A percentile compares a stretch with the other conserved stretches of the same genome.
phyloP scores from a whole-genome alignment of 768 basidiomycete species.

The Boletus rufocinnamomeus region DNA sequence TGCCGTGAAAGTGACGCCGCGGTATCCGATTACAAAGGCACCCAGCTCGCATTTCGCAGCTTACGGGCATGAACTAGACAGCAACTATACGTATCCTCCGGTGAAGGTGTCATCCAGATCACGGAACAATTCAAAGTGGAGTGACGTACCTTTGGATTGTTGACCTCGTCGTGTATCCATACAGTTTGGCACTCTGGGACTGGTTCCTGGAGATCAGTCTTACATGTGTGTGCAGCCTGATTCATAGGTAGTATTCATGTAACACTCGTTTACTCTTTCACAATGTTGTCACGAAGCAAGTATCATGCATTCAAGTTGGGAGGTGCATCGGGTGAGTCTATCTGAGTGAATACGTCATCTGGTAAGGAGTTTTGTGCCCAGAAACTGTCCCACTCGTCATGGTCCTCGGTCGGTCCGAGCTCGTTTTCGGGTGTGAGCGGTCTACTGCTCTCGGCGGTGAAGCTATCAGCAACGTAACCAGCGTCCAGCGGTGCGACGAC shows the following conservation, averaged over 20 bases:
- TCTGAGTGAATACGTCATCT: constrained; percentile 37
- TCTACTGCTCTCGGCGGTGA: constrained; percentile 15
- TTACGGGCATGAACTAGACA: constrained; percentile 25
- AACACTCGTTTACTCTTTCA: constrained; percentile 12
- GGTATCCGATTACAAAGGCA: constrained; percentile 34
- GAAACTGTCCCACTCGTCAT: constrained; percentile 52
- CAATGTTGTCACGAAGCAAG: neutral
- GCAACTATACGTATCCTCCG: constrained; percentile 17
- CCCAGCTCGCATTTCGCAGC: constrained; percentile 32
- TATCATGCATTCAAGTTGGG: constrained; percentile 19
- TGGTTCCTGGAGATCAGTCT: constrained; percentile 14
- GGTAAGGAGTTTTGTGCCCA: constrained; percentile 46
- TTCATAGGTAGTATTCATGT: neutral
- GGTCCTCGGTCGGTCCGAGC: constrained; percentile 20
- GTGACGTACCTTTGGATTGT: constrained; percentile 23
- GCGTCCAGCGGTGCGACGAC: constrained; percentile 40
- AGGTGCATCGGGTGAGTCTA: constrained; percentile 10
- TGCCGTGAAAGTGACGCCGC: constrained; percentile 24
- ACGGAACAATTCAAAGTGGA: constrained; percentile 24
- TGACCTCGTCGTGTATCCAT: neutral
- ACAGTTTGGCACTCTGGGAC: constrained; percentile 5
- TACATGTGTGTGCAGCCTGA: neutral
- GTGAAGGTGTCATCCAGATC: constrained; percentile 7
- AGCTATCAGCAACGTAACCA: constrained; percentile 35
- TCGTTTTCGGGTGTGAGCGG: constrained; percentile 29